These are phyloP conservation scores for Heliamphora exappendiculata DNA, from an alignment of 148 eudicot genomes.

Conservation along the genomic window DNA sequence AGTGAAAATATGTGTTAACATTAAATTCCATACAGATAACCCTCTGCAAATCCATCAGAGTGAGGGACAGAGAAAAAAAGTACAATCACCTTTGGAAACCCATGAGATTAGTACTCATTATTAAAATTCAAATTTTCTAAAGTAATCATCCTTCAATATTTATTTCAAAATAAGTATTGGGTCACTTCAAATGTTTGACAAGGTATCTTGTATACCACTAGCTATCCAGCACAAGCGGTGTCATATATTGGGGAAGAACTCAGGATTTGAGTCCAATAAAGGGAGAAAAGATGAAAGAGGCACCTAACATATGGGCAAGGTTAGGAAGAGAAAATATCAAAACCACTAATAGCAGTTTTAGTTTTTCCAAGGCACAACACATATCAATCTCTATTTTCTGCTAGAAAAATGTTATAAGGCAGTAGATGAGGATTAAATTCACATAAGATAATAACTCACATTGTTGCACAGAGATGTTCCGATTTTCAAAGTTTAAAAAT, in stretches of 20 bases:
- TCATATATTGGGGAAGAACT: not conserved
- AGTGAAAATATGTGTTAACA: too few relatives aligned
- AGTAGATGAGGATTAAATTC: not conserved
- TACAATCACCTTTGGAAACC: not conserved
- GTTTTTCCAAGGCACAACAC: not conserved
- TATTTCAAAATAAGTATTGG: not conserved
- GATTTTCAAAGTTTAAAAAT: conserved; percentile 63
- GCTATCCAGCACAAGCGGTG: not conserved
- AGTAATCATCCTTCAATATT: not conserved
- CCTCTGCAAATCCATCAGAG: not conserved
- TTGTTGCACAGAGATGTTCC: conserved; percentile 55
- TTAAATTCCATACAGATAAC: not conserved
- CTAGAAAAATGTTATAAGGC: not conserved
- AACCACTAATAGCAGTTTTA: not conserved
- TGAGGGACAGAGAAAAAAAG: too few relatives aligned
- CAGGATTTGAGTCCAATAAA: not conserved
- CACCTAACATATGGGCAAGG: not conserved
- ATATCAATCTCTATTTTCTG: not conserved
- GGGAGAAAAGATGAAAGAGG: not conserved
- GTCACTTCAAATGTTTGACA: not conserved
- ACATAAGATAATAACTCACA: conserved; percentile 48
- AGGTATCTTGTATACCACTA: not conserved
- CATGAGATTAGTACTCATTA: not conserved
- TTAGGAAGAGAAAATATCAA: not conserved
- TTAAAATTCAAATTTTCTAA: not conserved